Percentiles rank a stretch among this genome's conserved stretches.
These are phyloP conservation scores for Ophiostoma ulmi DNA, from an alignment of 2,329 filamentous ascomycete genomes.

Conservation along the genomic window DNA sequence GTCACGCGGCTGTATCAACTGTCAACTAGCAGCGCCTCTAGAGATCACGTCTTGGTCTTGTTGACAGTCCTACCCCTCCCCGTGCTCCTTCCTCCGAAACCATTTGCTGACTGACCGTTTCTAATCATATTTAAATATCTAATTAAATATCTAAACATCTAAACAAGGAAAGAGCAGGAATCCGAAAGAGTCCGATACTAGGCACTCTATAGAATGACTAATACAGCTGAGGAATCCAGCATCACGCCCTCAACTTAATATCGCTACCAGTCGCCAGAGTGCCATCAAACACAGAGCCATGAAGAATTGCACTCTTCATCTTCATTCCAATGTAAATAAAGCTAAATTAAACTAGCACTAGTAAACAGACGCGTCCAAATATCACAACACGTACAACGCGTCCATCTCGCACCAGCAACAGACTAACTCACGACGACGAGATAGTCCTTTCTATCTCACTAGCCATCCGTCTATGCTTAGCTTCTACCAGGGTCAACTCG, in stretches of 20 bases:
- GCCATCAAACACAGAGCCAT: too few relatives aligned
- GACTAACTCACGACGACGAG: too few relatives aligned
- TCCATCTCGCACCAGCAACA: background rate
- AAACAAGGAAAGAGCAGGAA: background rate
- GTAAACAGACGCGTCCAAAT: conserved; percentile 2
- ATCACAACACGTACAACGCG: background rate
- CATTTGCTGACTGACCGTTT: background rate
- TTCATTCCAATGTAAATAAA: background rate
- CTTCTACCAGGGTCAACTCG: background rate
- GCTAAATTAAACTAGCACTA: background rate
- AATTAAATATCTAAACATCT: background rate
- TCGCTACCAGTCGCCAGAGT: background rate
- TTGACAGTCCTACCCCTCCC: background rate
- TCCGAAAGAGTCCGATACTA: background rate
- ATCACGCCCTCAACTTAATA: background rate
- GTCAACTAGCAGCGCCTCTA: background rate
- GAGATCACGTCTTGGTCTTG: background rate
- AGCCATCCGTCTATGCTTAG: background rate
- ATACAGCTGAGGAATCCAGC: background rate
- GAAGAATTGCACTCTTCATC: background rate
- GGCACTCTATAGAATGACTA: background rate
- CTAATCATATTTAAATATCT: background rate
- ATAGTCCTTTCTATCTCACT: too few relatives aligned
- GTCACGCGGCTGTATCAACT: background rate
- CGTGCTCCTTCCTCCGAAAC: background rate